A percentile compares a stretch with the other conserved stretches of the same genome.
These are phyloP conservation scores for Solanum chilense DNA, from an alignment of 257 asterid species.

Conservation along the genomic window DNA sequence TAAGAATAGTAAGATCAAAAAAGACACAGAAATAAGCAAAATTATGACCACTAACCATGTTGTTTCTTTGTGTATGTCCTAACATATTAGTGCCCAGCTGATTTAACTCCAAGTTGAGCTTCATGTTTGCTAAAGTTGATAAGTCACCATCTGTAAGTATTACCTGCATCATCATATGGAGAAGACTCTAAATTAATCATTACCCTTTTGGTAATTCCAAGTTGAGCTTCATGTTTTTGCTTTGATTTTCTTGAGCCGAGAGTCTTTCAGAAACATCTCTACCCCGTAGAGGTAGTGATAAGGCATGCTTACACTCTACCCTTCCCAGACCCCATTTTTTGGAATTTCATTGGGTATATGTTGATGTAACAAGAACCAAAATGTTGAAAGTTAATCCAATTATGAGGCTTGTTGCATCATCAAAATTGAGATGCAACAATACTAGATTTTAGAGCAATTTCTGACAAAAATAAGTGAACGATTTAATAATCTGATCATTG, in stretches of 20 bases:
- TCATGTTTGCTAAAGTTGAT: conserved; percentile 73
- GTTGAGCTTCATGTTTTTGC: too few relatives aligned
- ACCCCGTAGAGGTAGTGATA: too few relatives aligned
- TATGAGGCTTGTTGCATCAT: not conserved
- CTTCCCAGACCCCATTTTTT: not conserved
- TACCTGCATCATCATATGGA: conserved; percentile 43
- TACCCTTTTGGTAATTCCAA: not conserved
- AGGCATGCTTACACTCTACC: not conserved
- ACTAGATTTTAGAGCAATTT: not conserved
- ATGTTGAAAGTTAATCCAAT: not conserved
- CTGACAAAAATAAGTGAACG: not conserved
- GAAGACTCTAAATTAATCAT: not conserved
- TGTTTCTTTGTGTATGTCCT: conserved; percentile 3
- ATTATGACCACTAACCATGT: conserved; percentile 23
- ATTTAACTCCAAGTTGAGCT: conserved; percentile 67
- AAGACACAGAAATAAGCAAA: not conserved
- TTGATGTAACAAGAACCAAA: not conserved
- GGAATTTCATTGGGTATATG: not conserved
- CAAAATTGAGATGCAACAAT: not conserved
- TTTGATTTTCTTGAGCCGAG: too few relatives aligned
- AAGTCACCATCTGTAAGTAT: conserved; percentile 78
- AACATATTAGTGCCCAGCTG: conserved; percentile 14
- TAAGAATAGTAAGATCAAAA: not conserved
- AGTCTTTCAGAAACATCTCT: too few relatives aligned
- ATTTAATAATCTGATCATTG: not conserved